A percentile compares a stretch with the other conserved stretches of the same genome.
Evolutionary conservation across 164 flowering plant species (phyloP).

Genomic region (Macadamia tetraphylla): DNA sequence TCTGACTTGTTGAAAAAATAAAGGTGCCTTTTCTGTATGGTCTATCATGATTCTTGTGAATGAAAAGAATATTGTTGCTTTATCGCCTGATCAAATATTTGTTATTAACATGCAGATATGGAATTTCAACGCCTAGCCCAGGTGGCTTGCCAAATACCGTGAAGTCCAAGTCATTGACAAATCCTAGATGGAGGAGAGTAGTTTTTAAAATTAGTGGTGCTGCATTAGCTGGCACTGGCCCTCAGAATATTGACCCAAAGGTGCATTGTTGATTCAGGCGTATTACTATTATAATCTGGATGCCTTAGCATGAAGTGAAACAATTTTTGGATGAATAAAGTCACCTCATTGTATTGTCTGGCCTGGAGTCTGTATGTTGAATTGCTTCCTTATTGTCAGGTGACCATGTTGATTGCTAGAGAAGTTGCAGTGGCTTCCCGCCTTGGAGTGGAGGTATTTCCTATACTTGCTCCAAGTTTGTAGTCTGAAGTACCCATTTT

Average conservation of each 20-base stretch:
- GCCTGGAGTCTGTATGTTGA: slow-evolving; percentile 6
- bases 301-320: too few relatives aligned
- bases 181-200: slow-evolving; percentile 84
- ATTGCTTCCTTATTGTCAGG: slow-evolving; percentile 37
- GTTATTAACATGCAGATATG: slow-evolving; percentile 36
- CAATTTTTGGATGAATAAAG: too few relatives aligned
- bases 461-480: neutral
- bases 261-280: slow-evolving; percentile 24
- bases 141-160: slow-evolving; percentile 36
- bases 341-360: too few relatives aligned
- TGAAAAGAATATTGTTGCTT: neutral
- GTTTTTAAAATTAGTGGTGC: slow-evolving; percentile 90
- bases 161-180: slow-evolving; percentile 51
- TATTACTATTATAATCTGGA: too few relatives aligned
- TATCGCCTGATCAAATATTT: neutral
- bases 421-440: slow-evolving; percentile 78
- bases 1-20: neutral
- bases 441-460: slow-evolving; percentile 75
- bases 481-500: neutral
- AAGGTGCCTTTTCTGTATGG: neutral
- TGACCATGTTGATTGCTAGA: slow-evolving; percentile 69
- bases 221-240: slow-evolving; percentile 66
- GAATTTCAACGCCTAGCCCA: slow-evolving; percentile 29
- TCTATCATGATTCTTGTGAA: neutral
- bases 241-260: slow-evolving; percentile 88